phyloP scores from a whole-genome alignment of 805 yeast species.

The Saccharomycopsis amapae region DNA sequence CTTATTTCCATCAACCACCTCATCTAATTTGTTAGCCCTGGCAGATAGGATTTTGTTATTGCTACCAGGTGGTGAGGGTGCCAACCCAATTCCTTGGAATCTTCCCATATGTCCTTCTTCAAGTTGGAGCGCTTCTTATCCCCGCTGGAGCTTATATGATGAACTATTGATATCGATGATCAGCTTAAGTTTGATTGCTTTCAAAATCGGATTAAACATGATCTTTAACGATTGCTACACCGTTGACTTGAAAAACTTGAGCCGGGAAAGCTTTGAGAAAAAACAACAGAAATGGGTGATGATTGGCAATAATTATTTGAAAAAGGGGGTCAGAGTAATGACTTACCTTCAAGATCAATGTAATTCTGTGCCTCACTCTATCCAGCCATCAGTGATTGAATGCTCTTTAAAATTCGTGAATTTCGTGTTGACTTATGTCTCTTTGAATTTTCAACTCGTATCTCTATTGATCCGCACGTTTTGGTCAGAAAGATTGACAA shows the following conservation, averaged over 20 bases:
- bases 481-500: constrained; percentile 17
- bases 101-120: constrained; percentile 4
- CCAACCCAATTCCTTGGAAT: constrained; percentile 11
- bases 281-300: constrained; percentile 12
- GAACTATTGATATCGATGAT: constrained; percentile 12
- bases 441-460: constrained; percentile 16
- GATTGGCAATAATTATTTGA: constrained; percentile 13
- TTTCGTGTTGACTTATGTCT: constrained; percentile 10
- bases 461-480: constrained; percentile 15
- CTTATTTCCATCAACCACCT: no score
- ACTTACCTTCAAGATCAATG: constrained; percentile 2
- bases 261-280: neutral
- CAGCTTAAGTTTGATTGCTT: constrained; percentile 8
- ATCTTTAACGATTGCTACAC: constrained; percentile 6
- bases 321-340: constrained; percentile 12
- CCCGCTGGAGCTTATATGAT: constrained; percentile 12
- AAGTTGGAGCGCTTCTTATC: neutral
- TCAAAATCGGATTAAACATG: constrained; percentile 8
- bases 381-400: constrained; percentile 6
- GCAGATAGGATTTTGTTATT: no score
- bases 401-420: constrained; percentile 7
- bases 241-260: neutral
- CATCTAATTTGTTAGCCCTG: no score
- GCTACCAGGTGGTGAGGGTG: no score
- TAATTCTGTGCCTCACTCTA: neutral